These are phyloP conservation scores for Phaeosphaeria sp. DNA, from an alignment of 2,329 filamentous ascomycete species.

Conservation along the genomic window DNA sequence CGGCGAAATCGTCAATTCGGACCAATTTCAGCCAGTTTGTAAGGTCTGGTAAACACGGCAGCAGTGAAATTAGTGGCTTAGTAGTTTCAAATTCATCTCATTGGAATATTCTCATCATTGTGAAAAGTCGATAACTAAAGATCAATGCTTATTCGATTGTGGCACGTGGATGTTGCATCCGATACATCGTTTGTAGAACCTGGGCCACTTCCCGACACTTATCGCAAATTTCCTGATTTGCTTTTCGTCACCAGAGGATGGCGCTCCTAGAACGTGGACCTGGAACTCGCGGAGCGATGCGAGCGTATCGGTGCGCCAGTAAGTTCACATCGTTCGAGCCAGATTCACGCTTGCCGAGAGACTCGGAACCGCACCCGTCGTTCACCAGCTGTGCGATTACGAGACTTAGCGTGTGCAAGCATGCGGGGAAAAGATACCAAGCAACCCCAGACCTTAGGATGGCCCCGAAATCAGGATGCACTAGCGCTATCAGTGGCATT, in stretches of 20 bases:
- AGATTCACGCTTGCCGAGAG: background rate
- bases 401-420: background rate
- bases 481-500: slow-evolving; percentile 5
- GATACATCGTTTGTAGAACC: background rate
- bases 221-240: background rate
- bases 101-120: no score
- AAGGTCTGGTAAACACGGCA: background rate
- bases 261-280: background rate
- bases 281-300: background rate
- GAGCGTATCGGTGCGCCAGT: background rate
- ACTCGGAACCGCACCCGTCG: background rate
- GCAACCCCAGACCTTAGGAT: background rate
- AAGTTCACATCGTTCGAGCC: background rate
- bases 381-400: background rate
- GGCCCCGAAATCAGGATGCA: background rate
- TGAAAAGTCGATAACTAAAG: no score
- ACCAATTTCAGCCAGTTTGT: background rate
- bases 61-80: background rate
- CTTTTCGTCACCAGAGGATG: background rate
- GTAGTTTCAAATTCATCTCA: background rate
- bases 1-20: slow-evolving; percentile 3
- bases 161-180: background rate
- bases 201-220: background rate
- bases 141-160: background rate
- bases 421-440: background rate